Percentiles rank a stretch among this genome's conserved stretches.
These are phyloP conservation scores for Trichoderma asperellum DNA, from an alignment of 2,329 filamentous ascomycete genomes.

Conservation along the genomic window DNA sequence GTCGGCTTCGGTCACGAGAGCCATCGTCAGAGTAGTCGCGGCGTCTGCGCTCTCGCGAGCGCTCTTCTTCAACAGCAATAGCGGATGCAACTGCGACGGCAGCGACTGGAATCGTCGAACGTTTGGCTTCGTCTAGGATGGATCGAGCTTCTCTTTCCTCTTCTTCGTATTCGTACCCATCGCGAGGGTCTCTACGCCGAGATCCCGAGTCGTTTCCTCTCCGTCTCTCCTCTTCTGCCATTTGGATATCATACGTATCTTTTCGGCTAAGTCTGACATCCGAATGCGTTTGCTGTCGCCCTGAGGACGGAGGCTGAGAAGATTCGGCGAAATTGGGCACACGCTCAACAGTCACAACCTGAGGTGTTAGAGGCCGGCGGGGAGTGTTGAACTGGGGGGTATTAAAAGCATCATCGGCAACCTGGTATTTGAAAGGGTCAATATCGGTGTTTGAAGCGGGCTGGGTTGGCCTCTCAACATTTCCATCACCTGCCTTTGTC, in stretches of 20 bases:
- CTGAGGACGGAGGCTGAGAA: constrained; percentile 35
- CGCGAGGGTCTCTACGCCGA: constrained; percentile 33
- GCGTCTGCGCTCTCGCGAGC: constrained; percentile 40
- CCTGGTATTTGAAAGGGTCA: constrained; percentile 62
- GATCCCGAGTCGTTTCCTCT: constrained; percentile 33
- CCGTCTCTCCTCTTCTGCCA: constrained; percentile 40
- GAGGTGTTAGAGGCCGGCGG: constrained; percentile 51
- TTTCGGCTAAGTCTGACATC: constrained; percentile 52
- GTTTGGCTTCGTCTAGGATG: constrained; percentile 51
- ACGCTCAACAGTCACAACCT: constrained; percentile 57
- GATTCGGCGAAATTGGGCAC: constrained; percentile 54
- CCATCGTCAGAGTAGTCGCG: constrained; percentile 41
- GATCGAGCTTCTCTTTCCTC: constrained; percentile 51
- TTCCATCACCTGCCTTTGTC: constrained; percentile 37
- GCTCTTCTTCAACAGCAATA: constrained; percentile 49
- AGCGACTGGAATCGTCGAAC: constrained; percentile 54
- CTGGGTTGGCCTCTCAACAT: constrained; percentile 33
- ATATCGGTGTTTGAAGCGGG: constrained; percentile 41
- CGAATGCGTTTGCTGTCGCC: constrained; percentile 27
- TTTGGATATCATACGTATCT: constrained; percentile 54
- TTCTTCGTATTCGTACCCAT: constrained; percentile 39
- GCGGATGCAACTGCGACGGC: constrained; percentile 54
- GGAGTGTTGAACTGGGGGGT: constrained; percentile 45
- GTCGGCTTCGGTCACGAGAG: constrained; percentile 41
- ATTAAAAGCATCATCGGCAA: constrained; percentile 56